Percentiles rank a stretch among this genome's conserved stretches.
These are phyloP conservation scores for Phytophthora sp. DNA, from an alignment of 352 stramenopile genomes.

Conservation along the genomic window DNA sequence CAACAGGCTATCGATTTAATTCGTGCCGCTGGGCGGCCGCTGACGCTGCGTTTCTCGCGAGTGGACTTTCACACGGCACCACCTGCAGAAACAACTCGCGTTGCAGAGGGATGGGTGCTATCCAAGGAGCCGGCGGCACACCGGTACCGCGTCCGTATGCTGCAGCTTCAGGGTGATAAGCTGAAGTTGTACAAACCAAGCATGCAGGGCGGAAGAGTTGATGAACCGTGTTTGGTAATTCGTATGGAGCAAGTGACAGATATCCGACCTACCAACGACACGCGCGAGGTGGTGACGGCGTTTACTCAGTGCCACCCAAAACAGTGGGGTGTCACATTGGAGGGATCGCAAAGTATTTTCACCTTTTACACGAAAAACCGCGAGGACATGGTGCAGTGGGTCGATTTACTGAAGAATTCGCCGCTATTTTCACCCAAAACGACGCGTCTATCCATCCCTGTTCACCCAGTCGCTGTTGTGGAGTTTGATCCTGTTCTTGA, in stretches of 20 bases:
- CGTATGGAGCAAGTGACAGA: slow-evolving; percentile 87
- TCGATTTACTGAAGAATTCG: slow-evolving; percentile 90
- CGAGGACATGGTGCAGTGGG: slow-evolving; percentile 84
- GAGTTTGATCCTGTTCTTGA: slow-evolving; percentile 75
- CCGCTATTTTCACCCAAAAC: slow-evolving; percentile 68
- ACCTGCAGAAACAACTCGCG: slow-evolving; percentile 40
- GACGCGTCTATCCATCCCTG: slow-evolving; percentile 74
- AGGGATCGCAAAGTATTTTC: slow-evolving; percentile 83
- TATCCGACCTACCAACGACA: slow-evolving; percentile 85
- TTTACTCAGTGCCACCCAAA: slow-evolving; percentile 88
- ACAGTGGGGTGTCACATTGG: slow-evolving; percentile 84
- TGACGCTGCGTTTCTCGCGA: slow-evolving; percentile 86
- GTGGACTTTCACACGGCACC: slow-evolving; percentile 55
- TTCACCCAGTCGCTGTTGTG: slow-evolving; percentile 80
- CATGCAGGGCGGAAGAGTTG: slow-evolving; percentile 73
- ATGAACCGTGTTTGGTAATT: slow-evolving; percentile 75
- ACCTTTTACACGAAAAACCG: slow-evolving; percentile 85
- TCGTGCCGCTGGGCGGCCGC: slow-evolving; percentile 60
- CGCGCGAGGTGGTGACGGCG: slow-evolving; percentile 71
- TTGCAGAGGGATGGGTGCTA: slow-evolving; percentile 87
- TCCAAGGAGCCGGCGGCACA: slow-evolving; percentile 81
- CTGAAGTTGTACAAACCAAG: slow-evolving; percentile 88
- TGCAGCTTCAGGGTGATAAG: slow-evolving; percentile 82
- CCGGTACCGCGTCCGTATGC: slow-evolving; percentile 80
- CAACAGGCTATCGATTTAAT: slow-evolving; percentile 80